phyloP scores from a whole-genome alignment of 176 grass and related monocot species.

The Poa pratensis region DNA sequence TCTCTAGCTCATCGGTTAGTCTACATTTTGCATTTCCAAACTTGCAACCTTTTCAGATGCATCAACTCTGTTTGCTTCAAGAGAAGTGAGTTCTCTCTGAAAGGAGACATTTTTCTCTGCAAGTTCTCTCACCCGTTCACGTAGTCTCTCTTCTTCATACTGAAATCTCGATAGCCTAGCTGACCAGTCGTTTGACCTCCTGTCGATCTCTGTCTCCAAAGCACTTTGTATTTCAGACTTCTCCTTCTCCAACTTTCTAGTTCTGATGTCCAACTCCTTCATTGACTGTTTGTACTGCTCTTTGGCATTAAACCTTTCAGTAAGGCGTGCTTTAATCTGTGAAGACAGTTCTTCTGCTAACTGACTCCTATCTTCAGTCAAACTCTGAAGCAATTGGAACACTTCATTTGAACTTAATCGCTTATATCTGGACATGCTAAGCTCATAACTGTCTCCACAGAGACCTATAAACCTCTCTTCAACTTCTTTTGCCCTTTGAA shows the following conservation, averaged over 20 bases:
- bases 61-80: conserved; percentile 62
- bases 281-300: conserved; percentile 68
- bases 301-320: conserved; percentile 67
- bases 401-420: conserved; percentile 43
- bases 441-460: conserved; percentile 56
- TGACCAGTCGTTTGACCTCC: conserved; percentile 79
- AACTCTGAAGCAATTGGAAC: conserved; percentile 60
- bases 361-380: conserved; percentile 72
- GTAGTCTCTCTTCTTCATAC: conserved; percentile 83
- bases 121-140: conserved; percentile 88
- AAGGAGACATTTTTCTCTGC: conserved; percentile 93
- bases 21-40: conserved; percentile 55
- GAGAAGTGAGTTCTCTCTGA: conserved; percentile 84
- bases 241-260: conserved; percentile 77
- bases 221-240: conserved; percentile 62
- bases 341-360: conserved; percentile 69
- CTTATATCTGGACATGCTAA: conserved; percentile 44
- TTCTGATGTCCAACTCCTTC: conserved; percentile 55
- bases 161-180: conserved; percentile 61
- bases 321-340: conserved; percentile 83
- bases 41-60: conserved; percentile 33
- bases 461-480: conserved; percentile 56
- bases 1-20: conserved; percentile 53
- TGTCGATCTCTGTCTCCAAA: conserved; percentile 73
- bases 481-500: conserved; percentile 63